phyloP scores from a whole-genome alignment of 305 asterid genomes.

The Withania somnifera region DNA sequence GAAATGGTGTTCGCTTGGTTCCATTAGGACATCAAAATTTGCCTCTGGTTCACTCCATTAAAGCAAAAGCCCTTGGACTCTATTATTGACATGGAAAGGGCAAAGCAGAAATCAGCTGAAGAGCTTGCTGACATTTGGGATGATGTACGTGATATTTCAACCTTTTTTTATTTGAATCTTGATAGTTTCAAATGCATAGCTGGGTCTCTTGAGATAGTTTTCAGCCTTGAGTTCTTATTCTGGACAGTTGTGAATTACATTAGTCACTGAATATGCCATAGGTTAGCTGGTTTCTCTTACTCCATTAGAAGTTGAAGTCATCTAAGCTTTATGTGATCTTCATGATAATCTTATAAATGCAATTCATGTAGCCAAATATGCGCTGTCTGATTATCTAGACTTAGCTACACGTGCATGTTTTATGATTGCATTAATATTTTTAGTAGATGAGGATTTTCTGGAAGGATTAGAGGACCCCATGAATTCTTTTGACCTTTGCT shows the following conservation, averaged over 20 bases:
- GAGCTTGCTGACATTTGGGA: constrained; percentile 83
- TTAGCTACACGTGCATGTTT: background rate
- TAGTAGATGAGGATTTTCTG: background rate
- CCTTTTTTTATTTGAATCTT: background rate
- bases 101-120: constrained; percentile 55
- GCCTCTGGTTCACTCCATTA: constrained; percentile 73
- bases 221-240: background rate
- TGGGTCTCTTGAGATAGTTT: background rate
- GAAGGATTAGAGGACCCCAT: background rate
- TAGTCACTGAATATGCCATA: background rate
- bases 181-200: background rate
- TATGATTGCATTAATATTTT: background rate
- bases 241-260: background rate
- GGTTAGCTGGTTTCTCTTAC: background rate
- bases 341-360: background rate
- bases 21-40: constrained; percentile 48
- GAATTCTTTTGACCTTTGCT: background rate
- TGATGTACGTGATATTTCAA: constrained; percentile 40
- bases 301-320: background rate
- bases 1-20: constrained; percentile 38
- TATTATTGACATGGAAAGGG: constrained; percentile 67
- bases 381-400: background rate
- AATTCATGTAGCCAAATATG: background rate
- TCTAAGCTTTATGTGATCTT: background rate
- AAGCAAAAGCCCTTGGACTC: constrained; percentile 59